Conservation (phyloP, 2,329 filamentous ascomycete species). For the Sporothrix pseudoabietina region DNA sequence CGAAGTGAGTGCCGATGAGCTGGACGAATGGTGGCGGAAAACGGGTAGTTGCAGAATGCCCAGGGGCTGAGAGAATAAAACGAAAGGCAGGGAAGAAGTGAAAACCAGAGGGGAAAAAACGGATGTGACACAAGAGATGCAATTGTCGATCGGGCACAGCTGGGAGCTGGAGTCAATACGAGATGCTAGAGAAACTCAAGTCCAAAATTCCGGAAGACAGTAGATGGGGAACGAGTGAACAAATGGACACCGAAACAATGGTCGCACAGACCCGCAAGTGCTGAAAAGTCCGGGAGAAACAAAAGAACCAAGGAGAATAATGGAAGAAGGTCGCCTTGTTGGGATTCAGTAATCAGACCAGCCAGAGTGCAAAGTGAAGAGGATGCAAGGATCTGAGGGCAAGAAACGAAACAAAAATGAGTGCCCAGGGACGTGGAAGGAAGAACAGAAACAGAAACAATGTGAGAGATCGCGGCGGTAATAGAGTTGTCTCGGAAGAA, state of each 20-base stretch:
- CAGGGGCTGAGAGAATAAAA: neutral
- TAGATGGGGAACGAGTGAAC: neutral
- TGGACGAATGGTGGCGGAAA: neutral
- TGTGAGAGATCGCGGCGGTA: neutral
- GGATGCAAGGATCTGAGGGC: neutral
- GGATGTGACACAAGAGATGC: neutral
- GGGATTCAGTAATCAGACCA: neutral
- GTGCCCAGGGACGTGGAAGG: neutral
- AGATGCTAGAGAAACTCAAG: neutral
- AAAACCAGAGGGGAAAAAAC: neutral
- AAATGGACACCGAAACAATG: slow-evolving; percentile 14
- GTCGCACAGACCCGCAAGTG: slow-evolving; percentile 12
- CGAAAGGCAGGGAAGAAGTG: neutral
- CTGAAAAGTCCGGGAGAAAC: neutral
- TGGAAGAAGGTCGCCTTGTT: neutral
- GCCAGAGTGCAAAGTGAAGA: neutral
- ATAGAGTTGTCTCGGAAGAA: slow-evolving; percentile 8
- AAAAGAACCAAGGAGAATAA: neutral
- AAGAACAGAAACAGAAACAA: neutral
- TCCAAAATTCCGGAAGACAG: neutral
- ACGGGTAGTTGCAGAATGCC: neutral
- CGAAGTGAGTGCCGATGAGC: neutral
- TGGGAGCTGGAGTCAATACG: neutral
- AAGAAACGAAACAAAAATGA: neutral
- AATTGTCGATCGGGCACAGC: neutral